Percentiles rank a stretch among this genome's conserved stretches.
phyloP scores from a whole-genome alignment of 2,329 filamentous ascomycete species.

The Xylaria sp. region DNA sequence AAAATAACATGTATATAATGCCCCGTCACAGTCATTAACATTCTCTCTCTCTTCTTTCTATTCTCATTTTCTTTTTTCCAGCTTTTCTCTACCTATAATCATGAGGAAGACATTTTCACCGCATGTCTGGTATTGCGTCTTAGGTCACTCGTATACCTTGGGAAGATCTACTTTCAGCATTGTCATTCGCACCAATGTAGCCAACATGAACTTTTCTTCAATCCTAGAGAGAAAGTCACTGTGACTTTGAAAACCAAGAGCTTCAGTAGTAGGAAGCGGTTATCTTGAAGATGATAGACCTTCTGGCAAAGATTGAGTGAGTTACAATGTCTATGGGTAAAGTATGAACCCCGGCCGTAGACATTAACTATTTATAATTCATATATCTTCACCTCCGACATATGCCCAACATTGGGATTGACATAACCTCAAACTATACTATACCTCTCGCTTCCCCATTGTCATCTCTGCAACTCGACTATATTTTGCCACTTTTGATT shows the following conservation, averaged over 20 bases:
- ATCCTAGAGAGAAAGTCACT: not conserved
- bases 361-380: not conserved
- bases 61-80: not conserved
- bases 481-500: not conserved
- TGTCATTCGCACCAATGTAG: not conserved
- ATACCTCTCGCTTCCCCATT: not conserved
- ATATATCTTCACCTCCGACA: not conserved
- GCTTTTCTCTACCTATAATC: not conserved
- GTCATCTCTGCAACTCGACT: not conserved
- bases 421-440: not conserved
- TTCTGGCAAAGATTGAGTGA: not conserved
- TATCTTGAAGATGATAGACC: not conserved
- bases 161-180: not conserved
- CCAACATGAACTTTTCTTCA: not conserved
- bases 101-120: not conserved
- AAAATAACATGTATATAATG: not conserved
- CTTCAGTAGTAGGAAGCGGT: not conserved
- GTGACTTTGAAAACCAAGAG: not conserved
- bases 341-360: not conserved
- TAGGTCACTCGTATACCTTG: not conserved
- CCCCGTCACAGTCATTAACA: not conserved
- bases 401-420: not conserved
- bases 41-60: not conserved
- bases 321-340: not conserved
- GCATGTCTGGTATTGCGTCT: not conserved